Evolutionary conservation across 1,284 basidiomycete genomes (phyloP).

Genomic region (Kalmanozyma brasiliensis): DNA sequence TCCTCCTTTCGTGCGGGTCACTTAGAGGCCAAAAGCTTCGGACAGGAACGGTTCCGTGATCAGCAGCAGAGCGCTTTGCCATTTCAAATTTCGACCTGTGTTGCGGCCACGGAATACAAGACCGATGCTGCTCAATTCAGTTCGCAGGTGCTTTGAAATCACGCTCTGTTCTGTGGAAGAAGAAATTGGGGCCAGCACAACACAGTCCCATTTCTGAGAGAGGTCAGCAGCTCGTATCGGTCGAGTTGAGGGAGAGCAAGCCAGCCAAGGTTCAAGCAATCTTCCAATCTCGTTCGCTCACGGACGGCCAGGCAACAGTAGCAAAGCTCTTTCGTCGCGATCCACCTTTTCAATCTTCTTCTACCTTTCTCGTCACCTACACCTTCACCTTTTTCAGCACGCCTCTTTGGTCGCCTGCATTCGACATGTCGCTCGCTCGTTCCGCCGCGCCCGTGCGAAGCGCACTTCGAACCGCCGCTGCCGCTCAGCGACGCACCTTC

Average conservation of each 20-base stretch:
- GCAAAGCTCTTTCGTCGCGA: constrained; percentile 20
- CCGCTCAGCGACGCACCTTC: constrained; percentile 43
- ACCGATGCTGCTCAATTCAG: background rate
- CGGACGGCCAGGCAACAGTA: constrained; percentile 6
- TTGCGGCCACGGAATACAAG: background rate
- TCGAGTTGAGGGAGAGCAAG: constrained; percentile 6
- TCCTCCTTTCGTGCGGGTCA: constrained; percentile 15
- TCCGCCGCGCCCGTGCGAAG: constrained; percentile 48
- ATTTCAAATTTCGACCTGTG: background rate
- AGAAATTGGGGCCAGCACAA: background rate
- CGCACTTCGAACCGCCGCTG: constrained; percentile 37
- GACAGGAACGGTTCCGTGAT: constrained; percentile 51
- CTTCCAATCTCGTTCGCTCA: background rate
- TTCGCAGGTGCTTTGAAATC: constrained; percentile 18
- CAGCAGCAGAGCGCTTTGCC: constrained; percentile 17
- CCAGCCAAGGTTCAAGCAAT: constrained; percentile 1
- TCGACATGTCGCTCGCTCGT: constrained; percentile 50
- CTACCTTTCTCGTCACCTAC: constrained; percentile 3
- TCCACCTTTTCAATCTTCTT: constrained; percentile 16
- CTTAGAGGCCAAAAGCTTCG: constrained; percentile 1
- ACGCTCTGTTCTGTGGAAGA: background rate
- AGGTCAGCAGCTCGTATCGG: constrained; percentile 10
- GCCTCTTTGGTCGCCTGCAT: background rate
- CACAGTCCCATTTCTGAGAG: background rate
- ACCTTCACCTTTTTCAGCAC: constrained; percentile 1